Conservation (phyloP, 208 protist genomes). For the Leishmania aethiopica region DNA sequence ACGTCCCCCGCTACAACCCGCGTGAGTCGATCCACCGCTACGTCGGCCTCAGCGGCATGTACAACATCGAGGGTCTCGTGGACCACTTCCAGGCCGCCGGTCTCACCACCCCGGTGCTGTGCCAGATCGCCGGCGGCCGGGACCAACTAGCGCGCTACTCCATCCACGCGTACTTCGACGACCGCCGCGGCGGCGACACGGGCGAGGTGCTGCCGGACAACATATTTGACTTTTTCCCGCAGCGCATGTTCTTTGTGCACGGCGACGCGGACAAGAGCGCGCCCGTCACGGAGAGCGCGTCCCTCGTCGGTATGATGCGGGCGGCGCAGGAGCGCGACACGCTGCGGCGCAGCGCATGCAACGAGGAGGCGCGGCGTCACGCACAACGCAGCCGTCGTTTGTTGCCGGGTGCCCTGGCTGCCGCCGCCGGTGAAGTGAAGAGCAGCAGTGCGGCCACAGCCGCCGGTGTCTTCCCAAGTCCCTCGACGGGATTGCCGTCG, state of each 20-base stretch:
- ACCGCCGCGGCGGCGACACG: constrained; percentile 34
- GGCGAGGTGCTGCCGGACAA: constrained; percentile 81
- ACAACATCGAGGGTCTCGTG: constrained; percentile 70
- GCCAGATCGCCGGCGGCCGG: constrained; percentile 63
- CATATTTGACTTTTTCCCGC: constrained; percentile 83
- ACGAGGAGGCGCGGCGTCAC: constrained; percentile 39
- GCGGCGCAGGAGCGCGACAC: constrained; percentile 46
- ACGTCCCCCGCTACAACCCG: constrained; percentile 85
- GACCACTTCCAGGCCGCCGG: constrained; percentile 62
- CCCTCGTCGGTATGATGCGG: constrained; percentile 61
- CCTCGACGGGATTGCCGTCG: background rate
- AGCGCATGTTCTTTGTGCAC: constrained; percentile 83
- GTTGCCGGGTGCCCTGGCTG: constrained; percentile 4
- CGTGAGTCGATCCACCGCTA: constrained; percentile 79
- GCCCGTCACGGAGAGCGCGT: constrained; percentile 71
- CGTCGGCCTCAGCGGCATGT: constrained; percentile 86
- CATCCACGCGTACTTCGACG: constrained; percentile 76
- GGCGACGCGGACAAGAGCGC: constrained; percentile 82
- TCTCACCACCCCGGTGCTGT: constrained; percentile 68
- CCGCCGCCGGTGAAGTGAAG: constrained; percentile 4
- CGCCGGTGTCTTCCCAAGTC: background rate
- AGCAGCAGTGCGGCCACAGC: background rate
- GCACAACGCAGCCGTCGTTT: constrained; percentile 19
- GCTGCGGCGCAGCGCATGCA: constrained; percentile 26
- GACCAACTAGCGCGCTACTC: constrained; percentile 67